Conservation (phyloP, 176 grass and related monocot genomes). For the Avena atlantica region DNA sequence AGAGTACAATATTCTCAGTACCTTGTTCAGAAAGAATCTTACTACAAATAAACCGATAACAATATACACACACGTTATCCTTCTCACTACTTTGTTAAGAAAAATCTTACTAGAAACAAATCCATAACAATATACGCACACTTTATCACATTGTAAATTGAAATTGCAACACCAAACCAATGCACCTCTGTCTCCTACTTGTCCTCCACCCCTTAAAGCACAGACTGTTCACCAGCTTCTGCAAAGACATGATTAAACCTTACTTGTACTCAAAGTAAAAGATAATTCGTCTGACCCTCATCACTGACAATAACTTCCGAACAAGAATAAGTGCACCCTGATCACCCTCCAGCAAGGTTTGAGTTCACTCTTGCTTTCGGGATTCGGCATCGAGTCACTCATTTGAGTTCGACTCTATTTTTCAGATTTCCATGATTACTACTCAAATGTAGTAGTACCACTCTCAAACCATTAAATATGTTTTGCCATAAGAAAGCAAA, state of each 20-base stretch:
- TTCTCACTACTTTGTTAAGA: neutral
- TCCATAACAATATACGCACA: slow-evolving; percentile 35
- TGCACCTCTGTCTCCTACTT: slow-evolving; percentile 15
- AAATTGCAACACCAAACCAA: slow-evolving; percentile 4
- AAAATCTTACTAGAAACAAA: slow-evolving; percentile 21
- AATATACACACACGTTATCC: slow-evolving; percentile 13
- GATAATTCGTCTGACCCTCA: slow-evolving; percentile 6
- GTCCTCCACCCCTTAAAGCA: slow-evolving; percentile 49
- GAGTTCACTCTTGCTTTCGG: no score
- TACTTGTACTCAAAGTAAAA: slow-evolving; percentile 49
- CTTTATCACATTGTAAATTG: slow-evolving; percentile 29
- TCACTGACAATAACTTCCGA: neutral
- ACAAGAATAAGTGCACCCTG: slow-evolving; percentile 5
- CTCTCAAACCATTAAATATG: neutral
- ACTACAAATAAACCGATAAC: slow-evolving; percentile 33
- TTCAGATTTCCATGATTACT: slow-evolving; percentile 11
- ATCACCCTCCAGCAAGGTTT: slow-evolving; percentile 18
- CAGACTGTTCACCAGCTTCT: slow-evolving; percentile 87
- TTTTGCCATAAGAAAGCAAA: neutral
- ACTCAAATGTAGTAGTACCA: neutral
- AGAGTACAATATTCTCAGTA: neutral
- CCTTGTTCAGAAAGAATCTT: neutral
- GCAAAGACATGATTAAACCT: slow-evolving; percentile 52
- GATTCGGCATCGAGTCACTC: no score
- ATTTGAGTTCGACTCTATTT: no score